Conservation (phyloP, 2,329 filamentous ascomycete genomes). For the Tympanopsis confertula region DNA sequence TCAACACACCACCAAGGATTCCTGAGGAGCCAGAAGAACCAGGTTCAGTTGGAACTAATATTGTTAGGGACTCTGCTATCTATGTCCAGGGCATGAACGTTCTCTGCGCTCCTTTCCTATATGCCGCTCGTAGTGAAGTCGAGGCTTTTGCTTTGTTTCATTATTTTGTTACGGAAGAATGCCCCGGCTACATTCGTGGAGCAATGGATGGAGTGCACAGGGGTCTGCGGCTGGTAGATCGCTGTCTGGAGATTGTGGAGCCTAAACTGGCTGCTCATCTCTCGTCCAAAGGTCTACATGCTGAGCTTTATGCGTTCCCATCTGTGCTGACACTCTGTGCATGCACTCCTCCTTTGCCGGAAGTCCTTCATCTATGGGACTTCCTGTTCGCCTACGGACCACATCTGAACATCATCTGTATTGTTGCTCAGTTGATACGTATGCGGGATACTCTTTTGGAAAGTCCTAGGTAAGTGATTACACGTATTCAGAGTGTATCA, state of each 20-base stretch:
- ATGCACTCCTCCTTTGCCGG: slow-evolving; percentile 86
- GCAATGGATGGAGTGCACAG: slow-evolving; percentile 96
- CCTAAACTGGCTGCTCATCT: slow-evolving; percentile 76
- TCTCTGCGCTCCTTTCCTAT: slow-evolving; percentile 86
- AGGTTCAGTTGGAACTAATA: background rate
- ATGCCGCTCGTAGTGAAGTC: slow-evolving; percentile 84
- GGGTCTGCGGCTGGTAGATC: slow-evolving; percentile 81
- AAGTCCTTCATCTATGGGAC: slow-evolving; percentile 90
- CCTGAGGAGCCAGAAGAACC: background rate
- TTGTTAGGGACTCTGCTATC: slow-evolving; percentile 58
- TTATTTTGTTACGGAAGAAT: slow-evolving; percentile 74
- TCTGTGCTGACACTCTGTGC: slow-evolving; percentile 90
- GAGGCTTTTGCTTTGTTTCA: slow-evolving; percentile 91
- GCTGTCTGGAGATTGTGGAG: slow-evolving; percentile 82
- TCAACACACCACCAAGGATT: slow-evolving; percentile 12
- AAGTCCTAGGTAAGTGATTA: slow-evolving; percentile 59
- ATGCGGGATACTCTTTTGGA: slow-evolving; percentile 75
- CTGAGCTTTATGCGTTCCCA: slow-evolving; percentile 92
- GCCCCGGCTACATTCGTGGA: slow-evolving; percentile 84
- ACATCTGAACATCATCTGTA: slow-evolving; percentile 89
- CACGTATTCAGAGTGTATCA: slow-evolving; percentile 1
- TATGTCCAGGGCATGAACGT: slow-evolving; percentile 99
- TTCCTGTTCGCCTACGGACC: slow-evolving; percentile 93
- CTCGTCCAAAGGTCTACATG: slow-evolving; percentile 74
- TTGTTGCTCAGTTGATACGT: slow-evolving; percentile 85